Evolutionary conservation across 257 asterid species (phyloP).

Genomic region (Solanum chilense): DNA sequence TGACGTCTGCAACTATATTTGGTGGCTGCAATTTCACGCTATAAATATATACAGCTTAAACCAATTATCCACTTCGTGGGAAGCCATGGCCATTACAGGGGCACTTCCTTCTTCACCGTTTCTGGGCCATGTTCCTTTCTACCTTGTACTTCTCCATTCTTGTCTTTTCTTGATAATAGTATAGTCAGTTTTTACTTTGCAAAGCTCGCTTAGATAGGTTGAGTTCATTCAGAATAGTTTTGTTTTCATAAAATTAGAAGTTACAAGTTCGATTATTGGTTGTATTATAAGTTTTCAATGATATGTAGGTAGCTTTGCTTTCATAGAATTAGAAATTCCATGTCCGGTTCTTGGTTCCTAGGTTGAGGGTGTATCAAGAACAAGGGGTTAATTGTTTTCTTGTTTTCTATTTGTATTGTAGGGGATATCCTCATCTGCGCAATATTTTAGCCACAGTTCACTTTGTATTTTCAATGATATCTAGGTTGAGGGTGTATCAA

Average conservation of each 20-base stretch:
- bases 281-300: neutral
- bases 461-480: slow-evolving; percentile 10
- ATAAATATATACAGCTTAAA: neutral
- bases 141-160: slow-evolving; percentile 26
- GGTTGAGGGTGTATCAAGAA: neutral
- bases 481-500: neutral
- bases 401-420: slow-evolving; percentile 12
- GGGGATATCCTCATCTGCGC: slow-evolving; percentile 25
- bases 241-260: neutral
- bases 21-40: neutral
- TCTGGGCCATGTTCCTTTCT: slow-evolving; percentile 35
- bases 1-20: neutral
- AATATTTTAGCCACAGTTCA: slow-evolving; percentile 1
- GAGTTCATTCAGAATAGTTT: neutral
- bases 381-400: neutral
- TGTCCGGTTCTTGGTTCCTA: neutral
- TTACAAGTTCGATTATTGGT: neutral
- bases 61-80: neutral
- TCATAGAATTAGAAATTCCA: neutral
- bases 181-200: neutral
- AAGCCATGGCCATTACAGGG: slow-evolving; percentile 15
- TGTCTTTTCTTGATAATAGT: neutral
- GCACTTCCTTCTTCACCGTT: slow-evolving; percentile 56
- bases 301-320: neutral
- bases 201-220: neutral